These are phyloP conservation scores for Penicillium soppii DNA, from an alignment of 495 filamentous ascomycete species.

Conservation along the genomic window DNA sequence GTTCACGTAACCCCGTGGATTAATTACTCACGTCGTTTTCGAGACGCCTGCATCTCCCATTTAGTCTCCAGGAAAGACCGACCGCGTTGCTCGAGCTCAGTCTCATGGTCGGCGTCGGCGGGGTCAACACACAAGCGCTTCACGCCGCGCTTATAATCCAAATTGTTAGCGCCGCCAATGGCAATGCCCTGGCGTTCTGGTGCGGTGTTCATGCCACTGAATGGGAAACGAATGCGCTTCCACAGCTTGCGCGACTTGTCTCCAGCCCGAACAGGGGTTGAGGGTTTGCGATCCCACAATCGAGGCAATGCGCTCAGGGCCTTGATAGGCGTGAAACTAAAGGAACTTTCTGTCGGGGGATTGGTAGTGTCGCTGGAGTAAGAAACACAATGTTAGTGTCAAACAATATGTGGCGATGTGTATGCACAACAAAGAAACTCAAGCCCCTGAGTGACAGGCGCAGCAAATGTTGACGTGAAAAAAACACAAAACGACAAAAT, in stretches of 20 bases:
- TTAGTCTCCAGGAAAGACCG: slow-evolving; percentile 43
- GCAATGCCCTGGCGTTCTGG: slow-evolving; percentile 28
- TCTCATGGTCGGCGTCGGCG: slow-evolving; percentile 10
- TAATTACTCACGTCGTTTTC: slow-evolving; percentile 39
- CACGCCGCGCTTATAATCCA: slow-evolving; percentile 36
- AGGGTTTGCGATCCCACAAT: slow-evolving; percentile 56
- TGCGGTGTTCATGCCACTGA: slow-evolving; percentile 38
- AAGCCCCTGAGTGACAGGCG: not conserved
- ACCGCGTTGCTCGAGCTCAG: slow-evolving; percentile 15
- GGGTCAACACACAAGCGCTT: slow-evolving; percentile 44
- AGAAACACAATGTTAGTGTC: slow-evolving; percentile 12
- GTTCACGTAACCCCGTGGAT: too few relatives aligned
- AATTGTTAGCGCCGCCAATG: slow-evolving; percentile 33
- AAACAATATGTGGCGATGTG: not conserved
- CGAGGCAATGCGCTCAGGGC: slow-evolving; percentile 34
- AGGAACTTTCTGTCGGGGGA: slow-evolving; percentile 21
- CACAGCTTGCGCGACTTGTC: slow-evolving; percentile 49
- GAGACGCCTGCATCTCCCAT: slow-evolving; percentile 34
- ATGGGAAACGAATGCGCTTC: slow-evolving; percentile 48
- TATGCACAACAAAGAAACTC: slow-evolving; percentile 1
- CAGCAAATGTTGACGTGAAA: not conserved
- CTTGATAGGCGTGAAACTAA: slow-evolving; percentile 42
- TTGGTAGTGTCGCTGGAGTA: slow-evolving; percentile 12
- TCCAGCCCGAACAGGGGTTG: slow-evolving; percentile 46
- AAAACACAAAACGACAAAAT: not conserved